phyloP scores from a whole-genome alignment of 345 rosid genomes.

The Luvunga scandens region DNA sequence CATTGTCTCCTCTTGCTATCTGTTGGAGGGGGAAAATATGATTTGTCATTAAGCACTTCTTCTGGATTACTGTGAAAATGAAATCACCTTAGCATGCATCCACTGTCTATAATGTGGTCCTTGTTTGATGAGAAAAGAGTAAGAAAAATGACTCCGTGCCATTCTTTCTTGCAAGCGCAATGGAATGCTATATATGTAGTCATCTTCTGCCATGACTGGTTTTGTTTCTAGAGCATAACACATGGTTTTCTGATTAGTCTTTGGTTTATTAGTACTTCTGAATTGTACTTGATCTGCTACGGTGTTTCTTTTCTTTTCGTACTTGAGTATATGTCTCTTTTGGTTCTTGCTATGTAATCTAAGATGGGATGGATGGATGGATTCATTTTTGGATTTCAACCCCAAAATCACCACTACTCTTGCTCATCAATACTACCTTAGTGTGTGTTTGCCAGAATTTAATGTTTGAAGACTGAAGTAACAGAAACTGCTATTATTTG shows the following conservation, averaged over 20 bases:
- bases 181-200: not conserved
- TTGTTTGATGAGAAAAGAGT: not conserved
- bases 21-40: not conserved
- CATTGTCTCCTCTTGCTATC: not conserved
- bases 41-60: not conserved
- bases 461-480: not conserved
- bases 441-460: not conserved
- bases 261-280: not conserved
- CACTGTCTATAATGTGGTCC: not conserved
- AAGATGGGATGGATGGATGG: not conserved
- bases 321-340: not conserved
- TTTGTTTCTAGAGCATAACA: not conserved
- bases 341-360: not conserved
- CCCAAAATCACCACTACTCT: not conserved
- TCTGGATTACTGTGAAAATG: constrained; percentile 1
- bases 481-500: not conserved
- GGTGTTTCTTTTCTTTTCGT: not conserved
- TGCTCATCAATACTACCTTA: not conserved
- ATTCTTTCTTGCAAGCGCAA: not conserved
- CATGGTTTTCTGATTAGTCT: not conserved
- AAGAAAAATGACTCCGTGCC: not conserved
- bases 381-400: not conserved
- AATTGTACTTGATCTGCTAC: not conserved
- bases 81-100: not conserved
- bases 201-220: not conserved